Conservation (phyloP, 2,329 filamentous ascomycete species). For the Botrytis cinerea region DNA sequence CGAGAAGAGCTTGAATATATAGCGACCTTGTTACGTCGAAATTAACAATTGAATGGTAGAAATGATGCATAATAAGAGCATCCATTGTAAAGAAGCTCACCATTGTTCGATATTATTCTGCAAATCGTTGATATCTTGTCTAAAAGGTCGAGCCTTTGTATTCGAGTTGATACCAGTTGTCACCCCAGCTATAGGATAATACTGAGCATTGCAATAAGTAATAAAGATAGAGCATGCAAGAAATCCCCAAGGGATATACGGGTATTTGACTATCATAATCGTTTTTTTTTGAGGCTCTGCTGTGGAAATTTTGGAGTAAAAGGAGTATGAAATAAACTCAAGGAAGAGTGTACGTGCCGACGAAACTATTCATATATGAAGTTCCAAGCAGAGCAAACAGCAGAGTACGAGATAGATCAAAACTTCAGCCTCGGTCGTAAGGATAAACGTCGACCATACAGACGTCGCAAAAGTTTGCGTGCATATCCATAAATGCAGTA, state of each 20-base stretch:
- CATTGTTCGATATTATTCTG: slow-evolving; percentile 29
- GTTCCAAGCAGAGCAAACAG: neutral
- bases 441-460: neutral
- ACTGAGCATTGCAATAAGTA: slow-evolving; percentile 10
- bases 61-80: slow-evolving; percentile 27
- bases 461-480: neutral
- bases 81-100: neutral
- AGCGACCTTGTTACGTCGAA: slow-evolving; percentile 30
- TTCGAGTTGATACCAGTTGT: slow-evolving; percentile 30
- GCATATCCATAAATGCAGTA: slow-evolving; percentile 1
- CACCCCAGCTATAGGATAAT: slow-evolving; percentile 29
- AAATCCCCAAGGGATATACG: neutral
- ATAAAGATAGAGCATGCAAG: slow-evolving; percentile 3
- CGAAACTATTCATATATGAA: slow-evolving; percentile 5
- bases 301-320: neutral
- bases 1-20: slow-evolving; percentile 26
- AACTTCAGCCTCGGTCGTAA: neutral
- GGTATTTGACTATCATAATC: slow-evolving; percentile 4
- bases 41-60: slow-evolving; percentile 13
- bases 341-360: neutral
- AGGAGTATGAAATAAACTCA: neutral
- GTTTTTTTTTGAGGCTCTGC: neutral
- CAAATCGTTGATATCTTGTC: slow-evolving; percentile 35
- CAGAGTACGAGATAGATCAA: neutral
- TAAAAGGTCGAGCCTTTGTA: slow-evolving; percentile 30